A percentile compares a stretch with the other conserved stretches of the same genome.
phyloP scores from a whole-genome alignment of 495 filamentous ascomycete species.

The Penicillium arizonense region DNA sequence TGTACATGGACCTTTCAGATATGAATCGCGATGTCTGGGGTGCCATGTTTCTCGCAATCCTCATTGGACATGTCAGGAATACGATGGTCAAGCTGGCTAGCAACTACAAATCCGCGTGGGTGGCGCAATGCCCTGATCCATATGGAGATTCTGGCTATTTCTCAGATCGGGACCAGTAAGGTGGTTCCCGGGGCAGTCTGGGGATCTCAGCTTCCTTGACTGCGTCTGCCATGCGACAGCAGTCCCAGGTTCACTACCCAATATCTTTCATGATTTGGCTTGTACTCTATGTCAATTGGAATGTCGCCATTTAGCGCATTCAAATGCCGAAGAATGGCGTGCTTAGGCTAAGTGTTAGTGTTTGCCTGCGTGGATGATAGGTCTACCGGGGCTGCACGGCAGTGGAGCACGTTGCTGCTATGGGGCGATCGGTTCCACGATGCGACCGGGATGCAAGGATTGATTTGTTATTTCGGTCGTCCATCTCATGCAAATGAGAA shows the following conservation, averaged over 20 bases:
- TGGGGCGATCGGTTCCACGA: not conserved
- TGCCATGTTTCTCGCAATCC: conserved; percentile 43
- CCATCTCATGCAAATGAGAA: not conserved
- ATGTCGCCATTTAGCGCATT: too few species aligned
- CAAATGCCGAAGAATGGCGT: too few species aligned
- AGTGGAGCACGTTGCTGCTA: not conserved
- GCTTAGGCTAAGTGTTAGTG: too few species aligned
- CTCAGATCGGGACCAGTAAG: not conserved
- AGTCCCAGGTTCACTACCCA: too few species aligned
- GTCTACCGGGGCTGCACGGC: not conserved
- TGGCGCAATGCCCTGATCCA: not conserved
- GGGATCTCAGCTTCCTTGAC: too few species aligned
- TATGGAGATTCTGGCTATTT: too few species aligned
- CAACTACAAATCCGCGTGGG: not conserved
- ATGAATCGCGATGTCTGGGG: conserved; percentile 48
- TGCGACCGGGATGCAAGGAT: not conserved
- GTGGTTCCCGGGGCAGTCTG: too few species aligned
- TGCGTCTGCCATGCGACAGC: too few species aligned
- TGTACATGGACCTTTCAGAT: conserved; percentile 39
- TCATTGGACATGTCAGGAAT: conserved; percentile 35
- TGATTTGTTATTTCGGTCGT: conserved; percentile 1
- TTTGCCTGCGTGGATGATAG: not conserved
- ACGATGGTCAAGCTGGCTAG: conserved; percentile 33
- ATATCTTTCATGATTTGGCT: too few species aligned
- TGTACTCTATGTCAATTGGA: too few species aligned